These are phyloP conservation scores for Cladosporium halotolerans DNA, from an alignment of 2,329 filamentous ascomycete species.

Conservation along the genomic window DNA sequence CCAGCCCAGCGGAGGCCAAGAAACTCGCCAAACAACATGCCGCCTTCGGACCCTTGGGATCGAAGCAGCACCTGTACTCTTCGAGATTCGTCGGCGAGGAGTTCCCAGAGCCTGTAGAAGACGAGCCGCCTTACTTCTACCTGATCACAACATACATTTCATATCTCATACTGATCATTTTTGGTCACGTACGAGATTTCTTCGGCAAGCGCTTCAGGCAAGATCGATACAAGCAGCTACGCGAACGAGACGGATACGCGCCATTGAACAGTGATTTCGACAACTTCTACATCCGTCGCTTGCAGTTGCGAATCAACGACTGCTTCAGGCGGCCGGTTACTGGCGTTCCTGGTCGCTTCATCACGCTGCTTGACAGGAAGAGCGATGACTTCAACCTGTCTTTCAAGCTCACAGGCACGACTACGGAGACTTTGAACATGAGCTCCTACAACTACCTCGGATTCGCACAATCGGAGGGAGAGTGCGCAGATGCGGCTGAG, in stretches of 20 bases:
- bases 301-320: conserved; percentile 94
- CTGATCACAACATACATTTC: conserved; percentile 97
- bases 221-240: conserved; percentile 78
- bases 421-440: conserved; percentile 94
- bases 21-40: conserved; percentile 72
- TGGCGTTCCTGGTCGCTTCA: conserved; percentile 88
- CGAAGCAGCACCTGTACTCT: conserved; percentile 76
- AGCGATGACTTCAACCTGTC: conserved; percentile 88
- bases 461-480: conserved; percentile 94
- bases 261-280: conserved; percentile 97
- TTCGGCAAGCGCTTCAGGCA: conserved; percentile 93
- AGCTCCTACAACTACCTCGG: conserved; percentile 99
- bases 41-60: conserved; percentile 81
- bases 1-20: conserved; percentile 74
- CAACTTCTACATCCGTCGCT: conserved; percentile 88
- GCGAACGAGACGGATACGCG: conserved; percentile 80
- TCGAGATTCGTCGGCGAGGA: conserved; percentile 79
- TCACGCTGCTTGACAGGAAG: conserved; percentile 84
- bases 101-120: conserved; percentile 77
- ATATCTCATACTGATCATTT: conserved; percentile 90
- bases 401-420: conserved; percentile 83
- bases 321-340: conserved; percentile 90
- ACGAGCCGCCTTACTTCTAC: conserved; percentile 95
- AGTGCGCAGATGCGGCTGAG: conserved; percentile 90
- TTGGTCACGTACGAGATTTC: conserved; percentile 93